A percentile compares a stretch with the other conserved stretches of the same genome.
These are phyloP conservation scores for Escallonia rubra DNA, from an alignment of 129 eudicot species.

Conservation along the genomic window DNA sequence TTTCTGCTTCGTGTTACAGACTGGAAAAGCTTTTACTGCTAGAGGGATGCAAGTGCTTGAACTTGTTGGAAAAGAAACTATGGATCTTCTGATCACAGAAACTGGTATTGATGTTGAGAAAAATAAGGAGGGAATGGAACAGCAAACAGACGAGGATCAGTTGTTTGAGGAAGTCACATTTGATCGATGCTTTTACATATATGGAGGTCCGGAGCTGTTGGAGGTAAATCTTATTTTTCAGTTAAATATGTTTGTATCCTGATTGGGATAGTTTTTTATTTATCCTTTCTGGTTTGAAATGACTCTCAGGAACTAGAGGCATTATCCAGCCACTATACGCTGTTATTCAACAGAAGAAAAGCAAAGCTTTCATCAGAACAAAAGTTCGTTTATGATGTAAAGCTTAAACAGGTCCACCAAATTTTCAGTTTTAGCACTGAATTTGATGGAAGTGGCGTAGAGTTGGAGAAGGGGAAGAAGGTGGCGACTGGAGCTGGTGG, in stretches of 20 bases:
- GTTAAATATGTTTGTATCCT: background rate
- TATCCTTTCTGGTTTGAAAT: constrained; percentile 2
- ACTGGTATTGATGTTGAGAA: too few species aligned
- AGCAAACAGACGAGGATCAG: constrained; percentile 59
- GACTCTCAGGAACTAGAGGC: constrained; percentile 85
- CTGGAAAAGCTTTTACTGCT: background rate
- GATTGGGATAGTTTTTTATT: background rate
- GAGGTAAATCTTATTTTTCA: constrained; percentile 48
- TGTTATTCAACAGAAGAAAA: constrained; percentile 80
- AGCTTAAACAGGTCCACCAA: constrained; percentile 88
- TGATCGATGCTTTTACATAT: constrained; percentile 90
- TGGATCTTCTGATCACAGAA: too few species aligned
- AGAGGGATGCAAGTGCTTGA: too few species aligned
- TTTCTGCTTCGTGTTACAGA: background rate
- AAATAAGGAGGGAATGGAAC: constrained; percentile 31
- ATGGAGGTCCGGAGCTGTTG: constrained; percentile 99
- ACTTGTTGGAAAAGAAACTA: too few species aligned
- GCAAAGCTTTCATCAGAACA: constrained; percentile 79
- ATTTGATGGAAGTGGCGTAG: constrained; percentile 43
- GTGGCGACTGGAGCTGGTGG: constrained; percentile 47
- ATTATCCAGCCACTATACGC: constrained; percentile 80
- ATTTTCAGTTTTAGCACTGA: constrained; percentile 57
- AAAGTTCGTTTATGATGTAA: constrained; percentile 67
- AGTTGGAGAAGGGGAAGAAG: constrained; percentile 75
- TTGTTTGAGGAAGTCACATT: constrained; percentile 77